A percentile compares a stretch with the other conserved stretches of the same genome.
phyloP scores from a whole-genome alignment of 257 asterid species.

The Jacaranda copaia region DNA sequence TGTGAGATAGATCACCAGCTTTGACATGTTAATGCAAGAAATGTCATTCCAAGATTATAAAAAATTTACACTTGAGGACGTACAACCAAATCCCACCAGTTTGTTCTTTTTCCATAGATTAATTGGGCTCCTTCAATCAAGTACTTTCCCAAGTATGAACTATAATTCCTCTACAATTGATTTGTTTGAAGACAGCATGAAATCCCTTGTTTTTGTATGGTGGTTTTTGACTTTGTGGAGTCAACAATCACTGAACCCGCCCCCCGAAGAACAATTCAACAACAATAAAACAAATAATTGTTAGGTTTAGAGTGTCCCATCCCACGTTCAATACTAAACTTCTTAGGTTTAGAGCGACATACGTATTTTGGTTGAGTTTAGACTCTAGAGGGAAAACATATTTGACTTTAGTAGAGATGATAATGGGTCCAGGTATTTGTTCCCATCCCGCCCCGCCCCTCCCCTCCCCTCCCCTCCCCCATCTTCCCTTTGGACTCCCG shows the following conservation, averaged over 20 bases:
- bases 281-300: no score
- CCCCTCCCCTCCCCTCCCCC: no score
- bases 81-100: conserved; percentile 17
- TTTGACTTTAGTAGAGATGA: no score
- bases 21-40: not conserved
- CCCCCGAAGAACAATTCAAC: conserved; percentile 20
- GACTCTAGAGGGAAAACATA: no score
- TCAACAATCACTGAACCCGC: not conserved
- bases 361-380: no score
- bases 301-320: no score
- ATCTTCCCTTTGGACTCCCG: no score
- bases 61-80: not conserved
- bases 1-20: not conserved
- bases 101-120: not conserved
- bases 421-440: no score
- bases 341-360: no score
- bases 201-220: not conserved
- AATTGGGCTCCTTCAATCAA: conserved; percentile 1
- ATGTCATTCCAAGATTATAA: not conserved
- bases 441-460: no score
- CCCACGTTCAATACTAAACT: no score
- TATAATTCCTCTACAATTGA: not conserved
- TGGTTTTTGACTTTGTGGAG: conserved; percentile 19
- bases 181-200: not conserved
- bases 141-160: not conserved